Evolutionary conservation across 2,329 filamentous ascomycete genomes (phyloP), one percentile per base, ranked within the genome.

Genomic region (Botryosphaeria agaves): DNA sequence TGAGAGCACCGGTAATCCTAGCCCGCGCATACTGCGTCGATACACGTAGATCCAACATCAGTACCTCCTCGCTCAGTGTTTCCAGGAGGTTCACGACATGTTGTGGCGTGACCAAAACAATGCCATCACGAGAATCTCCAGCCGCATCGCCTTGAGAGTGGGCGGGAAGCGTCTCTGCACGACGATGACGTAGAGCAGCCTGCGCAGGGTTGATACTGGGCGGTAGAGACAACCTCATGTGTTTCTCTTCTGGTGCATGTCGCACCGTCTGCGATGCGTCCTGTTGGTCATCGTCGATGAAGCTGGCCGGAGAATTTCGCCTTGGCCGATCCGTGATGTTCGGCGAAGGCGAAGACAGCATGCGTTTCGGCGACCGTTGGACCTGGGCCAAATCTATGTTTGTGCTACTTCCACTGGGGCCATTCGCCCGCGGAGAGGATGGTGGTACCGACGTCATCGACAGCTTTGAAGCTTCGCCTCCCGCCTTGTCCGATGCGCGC

Each of bases 1-100:
- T 95, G 18, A 98, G 57, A 1, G 87, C 82, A n/a, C 76, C 76
- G 29, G 64, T 59, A 32, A 95, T 79, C 18, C 80, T 72, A 14
- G 79, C 75, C 27, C 70, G 64, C 1, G 74, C 68, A 46, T 78
- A 94, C 40, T 87, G 82, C 14, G 84, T 83, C 17, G 76, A 81
- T 0, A 91, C 84, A 23, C 89, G 72, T 14, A 95, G 68, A 49
- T 98, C 89, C 4, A 98, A 59, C 1, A 95, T 49, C 18, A 98
- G 57, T 1, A 81, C 53, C 28, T 66, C 53, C 24, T 66, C 56
- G n/a, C 51, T 34, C 7, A 52, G 47, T 19, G 60, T 58, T 26
- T 59, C 51, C 5, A 67, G 43, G 4, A 68, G 49, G 35, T 60
- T 63, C 34, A 61, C 46, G 9, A 66, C 43, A 37, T 62, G 55